Percentiles rank a stretch among this genome's conserved stretches.
Evolutionary conservation across 2,329 filamentous ascomycete genomes (phyloP).

Genomic region (Paecilomyces formosus): DNA sequence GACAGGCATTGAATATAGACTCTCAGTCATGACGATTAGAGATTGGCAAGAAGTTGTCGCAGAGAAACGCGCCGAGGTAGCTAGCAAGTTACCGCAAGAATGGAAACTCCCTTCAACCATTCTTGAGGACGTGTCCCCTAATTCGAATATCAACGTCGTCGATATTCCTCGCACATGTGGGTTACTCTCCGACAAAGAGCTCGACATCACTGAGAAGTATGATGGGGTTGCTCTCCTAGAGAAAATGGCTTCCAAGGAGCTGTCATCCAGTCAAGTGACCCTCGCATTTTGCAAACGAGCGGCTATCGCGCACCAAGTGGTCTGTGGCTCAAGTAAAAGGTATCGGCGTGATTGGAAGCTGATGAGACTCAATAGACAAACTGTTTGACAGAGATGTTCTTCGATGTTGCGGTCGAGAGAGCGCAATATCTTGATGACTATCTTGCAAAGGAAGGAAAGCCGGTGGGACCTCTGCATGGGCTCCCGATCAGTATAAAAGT

Average conservation of each 20-base stretch:
- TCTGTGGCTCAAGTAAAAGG: not conserved
- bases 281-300: slow-evolving; percentile 9
- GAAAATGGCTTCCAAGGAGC: not conserved
- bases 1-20: not conserved
- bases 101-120: not conserved
- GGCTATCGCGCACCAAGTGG: slow-evolving; percentile 17
- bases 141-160: not conserved
- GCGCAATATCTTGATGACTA: slow-evolving; percentile 31
- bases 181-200: not conserved
- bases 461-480: slow-evolving; percentile 32
- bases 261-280: not conserved
- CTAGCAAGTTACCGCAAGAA: not conserved
- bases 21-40: not conserved
- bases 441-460: slow-evolving; percentile 16
- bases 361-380: slow-evolving; percentile 13
- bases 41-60: not conserved
- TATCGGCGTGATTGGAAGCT: not conserved
- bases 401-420: slow-evolving; percentile 25
- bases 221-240: not conserved
- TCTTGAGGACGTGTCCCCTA: not conserved
- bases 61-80: not conserved
- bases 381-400: slow-evolving; percentile 33
- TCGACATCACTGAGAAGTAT: not conserved
- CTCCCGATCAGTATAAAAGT: slow-evolving; percentile 33
- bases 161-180: not conserved